Evolutionary conservation across 805 yeast genomes (phyloP).

Genomic region (Lachancea mirantina): DNA sequence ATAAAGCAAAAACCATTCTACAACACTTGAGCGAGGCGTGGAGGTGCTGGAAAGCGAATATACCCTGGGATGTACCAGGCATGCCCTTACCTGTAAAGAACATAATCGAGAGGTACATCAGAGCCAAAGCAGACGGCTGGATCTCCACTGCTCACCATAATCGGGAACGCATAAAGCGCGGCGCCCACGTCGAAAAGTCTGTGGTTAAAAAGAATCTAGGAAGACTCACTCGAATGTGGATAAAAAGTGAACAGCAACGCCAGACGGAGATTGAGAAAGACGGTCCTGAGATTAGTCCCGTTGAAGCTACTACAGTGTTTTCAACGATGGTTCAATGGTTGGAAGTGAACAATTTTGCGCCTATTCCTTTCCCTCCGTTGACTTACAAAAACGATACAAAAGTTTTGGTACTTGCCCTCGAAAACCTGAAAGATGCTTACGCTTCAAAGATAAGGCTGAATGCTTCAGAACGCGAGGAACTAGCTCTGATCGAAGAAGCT

Average conservation of each 20-base stretch:
- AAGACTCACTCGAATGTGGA: slow-evolving; percentile 84
- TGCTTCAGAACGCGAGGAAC: slow-evolving; percentile 83
- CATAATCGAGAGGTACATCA: slow-evolving; percentile 80
- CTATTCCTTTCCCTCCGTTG: slow-evolving; percentile 90
- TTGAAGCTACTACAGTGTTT: slow-evolving; percentile 82
- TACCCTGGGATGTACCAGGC: slow-evolving; percentile 97
- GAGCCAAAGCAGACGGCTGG: slow-evolving; percentile 98
- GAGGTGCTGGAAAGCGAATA: slow-evolving; percentile 99
- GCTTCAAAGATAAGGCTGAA: slow-evolving; percentile 70
- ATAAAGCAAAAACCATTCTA: slow-evolving; percentile 75
- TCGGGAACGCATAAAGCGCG: slow-evolving; percentile 78
- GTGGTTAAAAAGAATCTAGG: slow-evolving; percentile 92
- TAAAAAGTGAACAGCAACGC: slow-evolving; percentile 84
- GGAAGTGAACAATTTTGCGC: slow-evolving; percentile 71
- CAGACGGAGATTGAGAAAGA: slow-evolving; percentile 71
- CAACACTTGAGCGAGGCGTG: slow-evolving; percentile 97
- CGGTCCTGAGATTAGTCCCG: slow-evolving; percentile 82
- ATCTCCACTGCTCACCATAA: slow-evolving; percentile 86
- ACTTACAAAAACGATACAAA: slow-evolving; percentile 92
- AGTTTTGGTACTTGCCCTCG: slow-evolving; percentile 80
- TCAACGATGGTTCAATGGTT: slow-evolving; percentile 89
- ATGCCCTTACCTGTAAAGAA: slow-evolving; percentile 84
- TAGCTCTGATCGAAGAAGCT: slow-evolving; percentile 90
- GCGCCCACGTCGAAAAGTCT: slow-evolving; percentile 91
- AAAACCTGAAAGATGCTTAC: slow-evolving; percentile 74